Conservation (phyloP, 2,329 filamentous ascomycete genomes). For the Cytospora chrysosperma region DNA sequence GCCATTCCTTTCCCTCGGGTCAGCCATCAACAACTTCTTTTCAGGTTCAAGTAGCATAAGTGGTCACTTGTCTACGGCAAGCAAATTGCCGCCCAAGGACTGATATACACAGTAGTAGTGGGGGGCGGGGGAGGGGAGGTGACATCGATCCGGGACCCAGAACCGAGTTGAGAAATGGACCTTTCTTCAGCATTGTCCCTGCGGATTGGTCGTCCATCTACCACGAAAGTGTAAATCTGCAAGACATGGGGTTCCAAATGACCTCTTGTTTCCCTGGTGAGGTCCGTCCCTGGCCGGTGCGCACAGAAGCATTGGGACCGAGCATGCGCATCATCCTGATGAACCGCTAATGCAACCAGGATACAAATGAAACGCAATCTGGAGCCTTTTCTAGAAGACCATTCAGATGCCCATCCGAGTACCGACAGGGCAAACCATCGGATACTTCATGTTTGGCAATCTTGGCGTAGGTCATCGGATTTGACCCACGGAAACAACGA, state of each 20-base stretch:
- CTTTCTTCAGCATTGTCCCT: not conserved
- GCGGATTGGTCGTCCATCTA: not conserved
- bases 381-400: not conserved
- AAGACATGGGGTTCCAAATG: not conserved
- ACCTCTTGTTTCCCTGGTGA: not conserved
- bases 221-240: no score
- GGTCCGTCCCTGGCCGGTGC: not conserved
- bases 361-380: not conserved
- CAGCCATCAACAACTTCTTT: not conserved
- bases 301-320: not conserved
- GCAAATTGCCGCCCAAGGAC: constrained; percentile 2
- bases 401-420: constrained; percentile 1
- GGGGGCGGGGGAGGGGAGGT: no score
- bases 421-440: constrained; percentile 12
- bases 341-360: not conserved
- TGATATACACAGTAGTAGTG: no score
- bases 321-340: not conserved
- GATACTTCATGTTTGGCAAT: constrained; percentile 5
- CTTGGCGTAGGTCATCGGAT: constrained; percentile 19
- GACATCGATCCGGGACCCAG: not conserved
- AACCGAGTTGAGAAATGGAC: not conserved
- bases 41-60: not conserved
- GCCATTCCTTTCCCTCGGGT: constrained; percentile 11
- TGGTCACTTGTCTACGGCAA: not conserved
- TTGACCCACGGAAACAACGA: constrained; percentile 1